These are phyloP conservation scores for Alternaria brassicae DNA, from an alignment of 2,329 filamentous ascomycete genomes.

Conservation along the genomic window DNA sequence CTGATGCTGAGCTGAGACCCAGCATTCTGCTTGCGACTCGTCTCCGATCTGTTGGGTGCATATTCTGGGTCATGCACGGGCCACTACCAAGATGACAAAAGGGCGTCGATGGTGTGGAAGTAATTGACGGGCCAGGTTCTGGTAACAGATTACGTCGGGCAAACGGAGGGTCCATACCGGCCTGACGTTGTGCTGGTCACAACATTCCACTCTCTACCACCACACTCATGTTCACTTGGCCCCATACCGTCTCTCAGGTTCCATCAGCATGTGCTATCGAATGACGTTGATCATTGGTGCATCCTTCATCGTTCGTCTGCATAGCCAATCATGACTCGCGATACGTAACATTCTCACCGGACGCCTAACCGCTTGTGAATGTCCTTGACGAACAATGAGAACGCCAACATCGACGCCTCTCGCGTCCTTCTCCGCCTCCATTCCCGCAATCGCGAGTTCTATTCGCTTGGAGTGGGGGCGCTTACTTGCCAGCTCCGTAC, in stretches of 20 bases:
- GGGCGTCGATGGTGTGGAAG: slow-evolving; percentile 9
- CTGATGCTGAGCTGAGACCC: slow-evolving; percentile 29
- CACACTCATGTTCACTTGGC: slow-evolving; percentile 19
- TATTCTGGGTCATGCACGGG: slow-evolving; percentile 14
- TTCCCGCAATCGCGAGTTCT: slow-evolving; percentile 14
- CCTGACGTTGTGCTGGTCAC: slow-evolving; percentile 30
- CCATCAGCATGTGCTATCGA: slow-evolving; percentile 38
- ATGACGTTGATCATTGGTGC: slow-evolving; percentile 18
- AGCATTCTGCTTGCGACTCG: slow-evolving; percentile 31
- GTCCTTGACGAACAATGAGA: slow-evolving; percentile 41
- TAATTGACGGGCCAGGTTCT: slow-evolving; percentile 12
- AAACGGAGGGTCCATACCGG: slow-evolving; percentile 15
- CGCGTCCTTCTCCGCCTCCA: slow-evolving; percentile 24
- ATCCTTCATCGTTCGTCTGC: slow-evolving; percentile 7
- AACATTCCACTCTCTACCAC: slow-evolving; percentile 18
- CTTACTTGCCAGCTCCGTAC: slow-evolving; percentile 25
- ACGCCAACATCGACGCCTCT: slow-evolving; percentile 35
- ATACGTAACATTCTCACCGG: slow-evolving; percentile 30
- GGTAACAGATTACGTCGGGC: slow-evolving; percentile 8
- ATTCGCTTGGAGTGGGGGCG: slow-evolving; percentile 20
- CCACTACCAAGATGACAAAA: slow-evolving; percentile 22
- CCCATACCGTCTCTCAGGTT: slow-evolving; percentile 27
- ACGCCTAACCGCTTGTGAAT: slow-evolving; percentile 34
- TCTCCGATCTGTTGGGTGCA: slow-evolving; percentile 32
- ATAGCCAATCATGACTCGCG: slow-evolving; percentile 35